Base-by-base conservation (phyloP, 2,329 filamentous ascomycete genomes). In the Penicillium vulpinum region DNA sequence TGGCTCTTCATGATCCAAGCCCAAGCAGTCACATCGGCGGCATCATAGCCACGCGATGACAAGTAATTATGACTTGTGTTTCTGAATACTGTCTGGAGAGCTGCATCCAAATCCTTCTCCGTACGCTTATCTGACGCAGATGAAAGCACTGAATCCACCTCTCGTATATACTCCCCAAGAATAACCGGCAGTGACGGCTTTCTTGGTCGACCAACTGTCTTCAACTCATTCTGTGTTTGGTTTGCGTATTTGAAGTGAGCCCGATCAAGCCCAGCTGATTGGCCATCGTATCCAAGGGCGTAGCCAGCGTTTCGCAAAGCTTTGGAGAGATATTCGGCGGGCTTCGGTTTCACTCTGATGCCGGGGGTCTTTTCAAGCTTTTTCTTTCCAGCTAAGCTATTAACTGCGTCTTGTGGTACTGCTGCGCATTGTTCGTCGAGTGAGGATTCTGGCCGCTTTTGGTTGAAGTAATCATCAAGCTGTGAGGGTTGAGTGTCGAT, bases 1-100 rank as follows among this genome's bases (percentile, higher is more conserved):
- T 66, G 59, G 50, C 76, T 73, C 24, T 70, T 74, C 49, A 81
- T 64, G 22, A 81, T 72, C 79, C 79, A 81, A 18, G 77, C 73
- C 78, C 79, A 81, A 18, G 68, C 62, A 55, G 76, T 69, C 26
- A 81, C 72, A 67, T 81, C 78, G 5, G 65, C 60, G 18, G 67
- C 62, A 44, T 68, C 69, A 60, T 75, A 78, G 8, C 73, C 68
- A 48, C 69, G 66, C 21, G 58, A 39, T 8, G 50, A 61, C 9
- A 80, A 60, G 41, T 70, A 74, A 7, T 62, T 55, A 29, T 72
- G 36, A 24, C 64, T 62, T 6, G 62, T 52, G 5, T 64, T 46
- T 47, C 66, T 57, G 47, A 79, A 77, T n/a, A 77, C 67, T 15
- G 59, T 56, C 48, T 62, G 58, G 13, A 78, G 51, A 36, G 66